Evolutionary conservation across 1,139 yeast genomes (phyloP), one percentile per base, ranked within the genome.

Genomic region (Suhomyces yuchorum): DNA sequence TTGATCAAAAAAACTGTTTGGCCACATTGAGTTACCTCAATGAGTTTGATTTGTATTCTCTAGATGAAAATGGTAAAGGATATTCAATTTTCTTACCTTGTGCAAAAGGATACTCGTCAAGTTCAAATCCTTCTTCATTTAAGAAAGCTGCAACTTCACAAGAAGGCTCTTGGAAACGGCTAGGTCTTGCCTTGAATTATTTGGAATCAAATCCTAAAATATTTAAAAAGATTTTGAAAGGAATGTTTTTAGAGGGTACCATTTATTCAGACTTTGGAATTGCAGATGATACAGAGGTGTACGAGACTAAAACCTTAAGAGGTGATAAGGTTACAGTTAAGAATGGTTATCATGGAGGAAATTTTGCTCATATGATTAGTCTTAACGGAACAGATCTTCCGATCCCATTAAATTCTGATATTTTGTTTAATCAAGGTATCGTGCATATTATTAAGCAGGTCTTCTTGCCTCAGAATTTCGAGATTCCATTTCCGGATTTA

Each of bases 21-120:
- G 59, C 56, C 32, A 71, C 79, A 0, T 56, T 75, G 37, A 66
- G 65, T 32, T 69, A 69, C 48, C 60, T 75, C 43, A 62, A 61
- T 40, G 52, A 58, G 5, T 66, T 65, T 53, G 67, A 60, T 7
- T 56, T 75, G 36, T 60, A 66, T 20, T 61, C 65, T 11, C 77
- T 82, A 42, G 74, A 78, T 18, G 77, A 81, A 9, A 79, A 82
- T 47, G 65, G 67, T 17, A 56, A 67, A 18, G 96, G 96, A 0
- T 89, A 88, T 68, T 82, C 97, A 0, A 69, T 86, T 0, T 81
- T 93, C 46, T 67, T 92, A 36, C 99, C 98, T 0, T 85, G 93
- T 51, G 84, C 88, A 12, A 40, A 42, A n/a, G 46, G 26, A 8
- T 43, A 43, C 18, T 22, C 37, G 3, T 18, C 34, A 3, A 8